These are phyloP conservation scores for Suillus cothurnatus DNA, from an alignment of 768 basidiomycete genomes.

Conservation along the genomic window DNA sequence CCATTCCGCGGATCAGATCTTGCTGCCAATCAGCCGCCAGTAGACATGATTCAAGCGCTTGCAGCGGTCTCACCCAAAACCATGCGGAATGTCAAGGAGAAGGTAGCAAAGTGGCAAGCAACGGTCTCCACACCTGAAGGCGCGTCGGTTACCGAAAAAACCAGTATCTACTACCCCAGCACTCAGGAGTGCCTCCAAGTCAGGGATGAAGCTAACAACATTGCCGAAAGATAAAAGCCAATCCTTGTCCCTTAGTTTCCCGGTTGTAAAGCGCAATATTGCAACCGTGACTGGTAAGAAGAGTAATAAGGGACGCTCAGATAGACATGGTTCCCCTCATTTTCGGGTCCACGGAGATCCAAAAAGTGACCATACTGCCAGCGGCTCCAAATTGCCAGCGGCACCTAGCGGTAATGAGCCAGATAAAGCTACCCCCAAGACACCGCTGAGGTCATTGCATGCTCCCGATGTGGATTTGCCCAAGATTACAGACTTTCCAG, in stretches of 20 bases:
- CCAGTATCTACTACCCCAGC: conserved; percentile 13
- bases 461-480: conserved; percentile 14
- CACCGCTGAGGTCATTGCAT: conserved; percentile 8
- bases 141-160: conserved; percentile 1
- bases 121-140: conserved; percentile 20
- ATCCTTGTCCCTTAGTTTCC: conserved; percentile 41
- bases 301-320: conserved; percentile 11
- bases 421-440: conserved; percentile 9
- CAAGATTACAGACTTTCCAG: conserved; percentile 38
- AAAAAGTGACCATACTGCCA: conserved; percentile 14
- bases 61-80: conserved; percentile 27
- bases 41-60: conserved; percentile 9
- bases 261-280: conserved; percentile 43
- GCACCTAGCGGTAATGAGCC: conserved; percentile 4
- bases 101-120: conserved; percentile 40
- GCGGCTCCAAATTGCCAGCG: conserved; percentile 18
- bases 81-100: conserved; percentile 33
- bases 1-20: background rate
- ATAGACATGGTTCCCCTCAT: conserved; percentile 6
- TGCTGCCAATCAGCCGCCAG: conserved; percentile 3
- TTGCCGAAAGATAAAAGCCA: conserved; percentile 16
- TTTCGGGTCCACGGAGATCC: conserved; percentile 11
- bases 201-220: background rate
- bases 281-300: conserved; percentile 27
- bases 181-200: conserved; percentile 12